Evolutionary conservation across 2,329 filamentous ascomycete species (phyloP), one percentile per base, ranked within the genome.

Genomic region (Coniochaeta sp.): DNA sequence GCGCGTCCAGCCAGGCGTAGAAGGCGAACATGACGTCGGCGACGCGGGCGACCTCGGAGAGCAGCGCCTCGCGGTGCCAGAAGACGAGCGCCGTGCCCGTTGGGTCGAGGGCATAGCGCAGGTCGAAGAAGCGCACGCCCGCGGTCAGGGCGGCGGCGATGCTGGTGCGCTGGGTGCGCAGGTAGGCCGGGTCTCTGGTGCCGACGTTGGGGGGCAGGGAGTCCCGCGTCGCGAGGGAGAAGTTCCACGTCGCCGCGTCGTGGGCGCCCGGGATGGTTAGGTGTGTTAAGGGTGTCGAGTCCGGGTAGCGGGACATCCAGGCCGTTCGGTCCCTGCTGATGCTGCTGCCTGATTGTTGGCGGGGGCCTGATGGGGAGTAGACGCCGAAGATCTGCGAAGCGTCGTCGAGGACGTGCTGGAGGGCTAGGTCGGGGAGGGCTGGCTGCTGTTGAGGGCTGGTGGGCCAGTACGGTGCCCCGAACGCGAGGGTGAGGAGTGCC

Each of bases 191-290:
- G 1, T 58, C 56, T 16, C 19, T 26, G 4, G 62, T 58, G 30
- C 52, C 36, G 8, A 77, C 78, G 36, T 79, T 69, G 26, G 70
- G 71, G 3, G 67, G 55, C 4, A 81, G 67, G 1, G 68, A 60
- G 40, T 76, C 66, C 63, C 79, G 77, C 0, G 76, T 79, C 0
- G 69, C 68, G 26, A 71, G 68, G 12, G 70, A 74, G 64, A 81
- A 82, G 66, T 81, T 81, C 79, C 80, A 82, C 0, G 79, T 81
- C 2, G 76, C 74, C 4, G 75, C 72, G 65, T 82, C 79, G 67
- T 82, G 80, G 4, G 73, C 75, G 1, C 80, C 80, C 2, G 80
- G 80, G 42, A 82, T 76, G 63, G 78, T 81, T 67, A 82, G 73
- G 19, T 77, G 77, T 2, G 75, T 71, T 0, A 82, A 63, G 3